Evolutionary conservation across 2,329 filamentous ascomycete genomes (phyloP), one percentile per base, ranked within the genome.

Genomic region (Akanthomyces muscarius): DNA sequence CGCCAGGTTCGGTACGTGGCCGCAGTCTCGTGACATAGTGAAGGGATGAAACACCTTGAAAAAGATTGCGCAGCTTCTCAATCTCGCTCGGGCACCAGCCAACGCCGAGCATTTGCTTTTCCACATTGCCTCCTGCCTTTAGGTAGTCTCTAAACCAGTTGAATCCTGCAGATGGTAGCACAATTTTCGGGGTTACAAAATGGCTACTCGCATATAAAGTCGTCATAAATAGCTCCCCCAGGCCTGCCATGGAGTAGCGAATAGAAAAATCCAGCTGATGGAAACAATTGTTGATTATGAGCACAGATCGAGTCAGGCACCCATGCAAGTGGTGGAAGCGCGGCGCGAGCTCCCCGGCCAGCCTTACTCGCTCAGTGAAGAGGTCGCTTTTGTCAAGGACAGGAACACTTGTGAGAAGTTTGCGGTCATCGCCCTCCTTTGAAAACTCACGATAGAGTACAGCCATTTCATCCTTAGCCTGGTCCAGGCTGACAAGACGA

Each of bases 1-100:
- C 65, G 11, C 50, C 36, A 7, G 41, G 42, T 0, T 38, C 51
- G 23, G 57, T 61, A 10, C 57, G 54, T 33, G 61, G 68, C 33
- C 62, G 65, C 52, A 73, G 61, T 16, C 67, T 65, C 45, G 67
- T 68, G 38, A 65, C 66, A 57, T 66, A 71, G 48, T 70, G 66
- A 59, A 71, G 67, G 45, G 71, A 70, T 2, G 65, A 54, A 14
- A 70, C 47, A 2, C 67, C 68, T 14, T 66, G 64, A 8, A 66
- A 71, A 25, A 66, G 68, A 7, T 57, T 65, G 18, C 66, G 66
- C 13, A 69, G 69, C 66, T 69, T 71, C 36, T 68, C 68, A 18
- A 74, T 67, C 63, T 74, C 72, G 47, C 73, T 74, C 1, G 64
- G 67, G 56, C 73, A 75, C 73, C 73, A 75, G 1, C 73, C 73